Base-by-base conservation (phyloP, 2,329 filamentous ascomycete genomes). In the Fusarium xyrophilum region DNA sequence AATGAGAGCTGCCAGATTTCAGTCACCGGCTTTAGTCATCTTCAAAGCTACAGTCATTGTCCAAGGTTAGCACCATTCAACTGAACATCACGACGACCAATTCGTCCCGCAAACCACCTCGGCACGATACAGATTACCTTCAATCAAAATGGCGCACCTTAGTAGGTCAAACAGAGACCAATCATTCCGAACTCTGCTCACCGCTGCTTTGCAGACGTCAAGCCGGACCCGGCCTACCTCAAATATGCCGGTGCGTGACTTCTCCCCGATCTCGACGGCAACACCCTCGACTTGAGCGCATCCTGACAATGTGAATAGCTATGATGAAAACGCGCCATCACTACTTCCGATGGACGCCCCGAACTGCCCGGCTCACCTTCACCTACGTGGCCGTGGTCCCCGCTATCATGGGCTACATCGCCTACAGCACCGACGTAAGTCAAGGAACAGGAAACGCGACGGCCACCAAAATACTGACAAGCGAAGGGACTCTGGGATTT, bases 321-420 rank as follows among this genome's bases (percentile, higher is more conserved):
- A 92, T 97, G 89, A 88, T 86, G 76, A 84, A 87, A 76, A 93
- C 92, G 84, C 91, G 96, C 71, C 91, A 94, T 87, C 93, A 93
- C 82, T 97, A 93, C 87, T 99, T 98, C 87, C 88, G 93, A 80
- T 98, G 93, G 93, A 98, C 91, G 36, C 87, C 89, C 54, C 86
- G 91, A 76, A 97, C 93, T 46, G 93, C 93, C 32, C 89, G 88
- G 82, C 80, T 97, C 75, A 89, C 90, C 7, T 88, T 97, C 77
- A 84, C 90, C 69, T 97, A 95, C 80, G 86, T 91, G 61, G 82
- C 89, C 35, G 82, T 90, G 56, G 86, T 97, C 43, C 96, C 96
- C 11, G 79, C 82, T 40, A 83, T 91, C 60, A 74, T 97, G 71
- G 89, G 89, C 47, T 89, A 89, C 76, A 76, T 92, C 59, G 93